These are phyloP conservation scores for Talaromyces proteolyticus DNA, from an alignment of 495 filamentous ascomycete species.

Conservation along the genomic window DNA sequence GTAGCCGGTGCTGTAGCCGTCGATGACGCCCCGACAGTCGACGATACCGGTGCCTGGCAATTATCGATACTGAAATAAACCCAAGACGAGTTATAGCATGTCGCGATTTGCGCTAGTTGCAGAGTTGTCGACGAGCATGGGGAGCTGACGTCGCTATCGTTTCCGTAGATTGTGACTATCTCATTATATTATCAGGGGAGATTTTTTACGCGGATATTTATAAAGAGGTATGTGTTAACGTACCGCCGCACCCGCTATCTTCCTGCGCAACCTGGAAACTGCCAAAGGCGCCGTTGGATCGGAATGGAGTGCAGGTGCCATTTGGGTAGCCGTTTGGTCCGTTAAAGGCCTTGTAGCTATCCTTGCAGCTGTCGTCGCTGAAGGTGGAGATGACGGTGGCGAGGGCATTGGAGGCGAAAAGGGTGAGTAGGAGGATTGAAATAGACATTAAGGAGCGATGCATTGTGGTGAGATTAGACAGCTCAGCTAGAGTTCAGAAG, in stretches of 20 bases:
- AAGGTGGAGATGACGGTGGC: background rate
- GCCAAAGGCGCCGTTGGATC: background rate
- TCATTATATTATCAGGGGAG: too few species aligned
- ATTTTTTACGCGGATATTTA: too few species aligned
- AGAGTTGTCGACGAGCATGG: background rate
- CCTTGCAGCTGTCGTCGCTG: background rate
- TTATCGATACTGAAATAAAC: constrained; percentile 1
- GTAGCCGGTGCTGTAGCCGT: background rate
- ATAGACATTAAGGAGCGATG: background rate
- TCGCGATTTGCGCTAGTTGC: background rate
- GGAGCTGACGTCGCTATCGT: background rate
- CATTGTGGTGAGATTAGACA: too few species aligned
- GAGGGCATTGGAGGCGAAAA: background rate
- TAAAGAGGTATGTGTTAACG: too few species aligned
- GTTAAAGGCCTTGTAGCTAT: background rate
- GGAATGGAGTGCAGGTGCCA: background rate
- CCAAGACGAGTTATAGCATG: background rate
- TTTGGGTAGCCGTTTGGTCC: background rate
- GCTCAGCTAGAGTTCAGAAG: too few species aligned
- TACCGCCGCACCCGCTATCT: background rate
- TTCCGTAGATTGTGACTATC: constrained; percentile 1
- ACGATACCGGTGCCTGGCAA: background rate
- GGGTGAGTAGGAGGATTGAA: background rate
- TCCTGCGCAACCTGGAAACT: background rate
- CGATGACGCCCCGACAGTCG: background rate